Conservation (phyloP, 2,329 filamentous ascomycete species). For the Exserohilum turcica region DNA sequence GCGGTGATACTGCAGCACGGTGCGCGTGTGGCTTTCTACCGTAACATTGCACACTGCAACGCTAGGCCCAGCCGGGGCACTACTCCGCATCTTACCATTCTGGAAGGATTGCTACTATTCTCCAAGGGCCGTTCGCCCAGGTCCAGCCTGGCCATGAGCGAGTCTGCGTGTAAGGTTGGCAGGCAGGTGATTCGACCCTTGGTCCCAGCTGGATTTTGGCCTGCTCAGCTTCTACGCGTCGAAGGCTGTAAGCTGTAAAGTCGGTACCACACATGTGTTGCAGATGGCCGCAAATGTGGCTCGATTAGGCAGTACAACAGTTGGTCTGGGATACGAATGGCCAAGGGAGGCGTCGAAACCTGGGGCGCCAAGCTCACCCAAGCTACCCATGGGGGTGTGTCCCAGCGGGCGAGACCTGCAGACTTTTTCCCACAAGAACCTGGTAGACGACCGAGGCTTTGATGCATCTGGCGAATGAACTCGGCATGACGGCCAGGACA, state of each 20-base stretch:
- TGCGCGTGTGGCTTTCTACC: slow-evolving; percentile 39
- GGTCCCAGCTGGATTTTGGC: slow-evolving; percentile 3
- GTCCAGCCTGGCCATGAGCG: slow-evolving; percentile 9
- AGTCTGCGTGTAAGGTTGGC: slow-evolving; percentile 17
- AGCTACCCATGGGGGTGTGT: slow-evolving; percentile 27
- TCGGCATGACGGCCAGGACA: slow-evolving; percentile 21
- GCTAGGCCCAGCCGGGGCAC: slow-evolving; percentile 32
- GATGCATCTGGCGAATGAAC: slow-evolving; percentile 31
- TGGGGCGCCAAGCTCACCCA: slow-evolving; percentile 39
- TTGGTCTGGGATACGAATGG: slow-evolving; percentile 36
- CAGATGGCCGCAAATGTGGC: slow-evolving; percentile 22
- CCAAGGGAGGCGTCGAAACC: slow-evolving; percentile 34
- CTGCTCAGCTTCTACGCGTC: slow-evolving; percentile 1
- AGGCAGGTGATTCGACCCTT: slow-evolving; percentile 18
- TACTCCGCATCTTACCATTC: slow-evolving; percentile 42
- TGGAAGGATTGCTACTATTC: slow-evolving; percentile 35
- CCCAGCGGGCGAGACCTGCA: slow-evolving; percentile 29
- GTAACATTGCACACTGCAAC: slow-evolving; percentile 39
- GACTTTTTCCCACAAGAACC: slow-evolving; percentile 26
- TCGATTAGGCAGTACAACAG: slow-evolving; percentile 34
- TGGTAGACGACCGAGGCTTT: slow-evolving; percentile 25
- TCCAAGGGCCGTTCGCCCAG: slow-evolving; percentile 22
- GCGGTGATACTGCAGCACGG: slow-evolving; percentile 41
- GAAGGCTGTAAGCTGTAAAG: slow-evolving; percentile 5
- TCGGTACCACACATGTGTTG: slow-evolving; percentile 11